Evolutionary conservation across 1,284 basidiomycete species (phyloP).

Genomic region (Sporisorium iseilematis-ciliati): DNA sequence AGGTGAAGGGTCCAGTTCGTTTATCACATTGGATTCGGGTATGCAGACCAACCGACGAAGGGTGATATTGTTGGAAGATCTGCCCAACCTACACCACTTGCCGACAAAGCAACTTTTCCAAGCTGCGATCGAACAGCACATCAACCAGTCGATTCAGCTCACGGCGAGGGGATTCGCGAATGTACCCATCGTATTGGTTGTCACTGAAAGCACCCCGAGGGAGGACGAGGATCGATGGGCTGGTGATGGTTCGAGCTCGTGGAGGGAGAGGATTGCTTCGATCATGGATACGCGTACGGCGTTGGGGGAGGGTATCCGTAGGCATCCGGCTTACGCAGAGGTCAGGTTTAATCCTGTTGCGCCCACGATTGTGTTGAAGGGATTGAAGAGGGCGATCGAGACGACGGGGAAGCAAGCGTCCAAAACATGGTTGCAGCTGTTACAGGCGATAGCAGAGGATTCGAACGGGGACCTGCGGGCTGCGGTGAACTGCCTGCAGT

Average conservation of each 20-base stretch:
- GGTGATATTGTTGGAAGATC: slow-evolving; percentile 87
- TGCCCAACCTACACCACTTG: slow-evolving; percentile 81
- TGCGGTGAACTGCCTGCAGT: slow-evolving; percentile 91
- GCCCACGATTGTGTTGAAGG: slow-evolving; percentile 83
- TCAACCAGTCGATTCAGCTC: slow-evolving; percentile 24
- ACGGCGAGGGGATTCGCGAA: slow-evolving; percentile 21
- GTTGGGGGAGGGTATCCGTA: slow-evolving; percentile 76
- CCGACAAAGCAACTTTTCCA: slow-evolving; percentile 83
- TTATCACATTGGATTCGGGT: slow-evolving; percentile 7
- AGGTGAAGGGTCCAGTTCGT: slow-evolving; percentile 11
- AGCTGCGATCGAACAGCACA: slow-evolving; percentile 73
- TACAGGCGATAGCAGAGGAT: slow-evolving; percentile 76
- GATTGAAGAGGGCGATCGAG: slow-evolving; percentile 73
- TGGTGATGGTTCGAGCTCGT: slow-evolving; percentile 72
- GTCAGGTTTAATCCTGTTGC: slow-evolving; percentile 93
- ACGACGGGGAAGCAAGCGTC: neutral
- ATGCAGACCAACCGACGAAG: slow-evolving; percentile 35
- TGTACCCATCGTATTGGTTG: slow-evolving; percentile 81
- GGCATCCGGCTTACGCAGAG: slow-evolving; percentile 78
- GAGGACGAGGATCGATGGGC: slow-evolving; percentile 73
- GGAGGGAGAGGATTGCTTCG: slow-evolving; percentile 68
- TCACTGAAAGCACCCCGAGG: slow-evolving; percentile 78
- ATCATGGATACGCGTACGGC: slow-evolving; percentile 78
- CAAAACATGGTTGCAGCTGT: slow-evolving; percentile 21
- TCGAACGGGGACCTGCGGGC: slow-evolving; percentile 91